phyloP scores from a whole-genome alignment of 2,329 filamentous ascomycete genomes.

The Penicillium aurantiogriseum region DNA sequence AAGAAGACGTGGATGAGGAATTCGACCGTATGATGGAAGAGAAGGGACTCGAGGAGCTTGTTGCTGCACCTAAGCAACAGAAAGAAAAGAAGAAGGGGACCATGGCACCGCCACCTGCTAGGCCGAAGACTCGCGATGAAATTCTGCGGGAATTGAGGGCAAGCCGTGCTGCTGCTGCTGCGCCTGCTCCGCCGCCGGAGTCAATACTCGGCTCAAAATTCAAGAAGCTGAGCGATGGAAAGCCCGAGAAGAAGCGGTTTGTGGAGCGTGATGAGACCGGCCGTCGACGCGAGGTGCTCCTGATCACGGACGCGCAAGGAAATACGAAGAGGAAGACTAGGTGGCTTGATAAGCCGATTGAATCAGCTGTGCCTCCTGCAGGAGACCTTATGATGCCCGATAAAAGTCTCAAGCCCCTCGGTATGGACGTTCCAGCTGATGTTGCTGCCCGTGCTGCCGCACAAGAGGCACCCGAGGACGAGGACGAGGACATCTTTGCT shows the following conservation, averaged over 20 bases:
- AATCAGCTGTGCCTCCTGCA: slow-evolving; percentile 19
- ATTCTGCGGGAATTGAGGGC: slow-evolving; percentile 60
- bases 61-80: slow-evolving; percentile 34
- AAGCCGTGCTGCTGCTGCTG: slow-evolving; percentile 44
- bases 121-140: slow-evolving; percentile 57
- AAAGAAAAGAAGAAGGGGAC: slow-evolving; percentile 51
- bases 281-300: slow-evolving; percentile 56
- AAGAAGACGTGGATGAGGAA: slow-evolving; percentile 63
- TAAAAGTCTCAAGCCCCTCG: slow-evolving; percentile 49
- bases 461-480: slow-evolving; percentile 37
- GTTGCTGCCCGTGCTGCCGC: slow-evolving; percentile 37
- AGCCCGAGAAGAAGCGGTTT: slow-evolving; percentile 50
- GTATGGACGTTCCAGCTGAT: slow-evolving; percentile 51
- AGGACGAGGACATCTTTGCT: slow-evolving; percentile 63
- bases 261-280: slow-evolving; percentile 56
- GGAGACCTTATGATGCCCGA: slow-evolving; percentile 41
- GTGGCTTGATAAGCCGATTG: slow-evolving; percentile 47
- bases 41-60: slow-evolving; percentile 34
- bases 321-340: slow-evolving; percentile 61
- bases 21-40: slow-evolving; percentile 45
- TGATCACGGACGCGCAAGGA: slow-evolving; percentile 59
- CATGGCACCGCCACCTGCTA: slow-evolving; percentile 45
- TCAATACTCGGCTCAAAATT: slow-evolving; percentile 56
- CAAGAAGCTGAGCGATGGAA: slow-evolving; percentile 51
- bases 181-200: slow-evolving; percentile 46